Evolutionary conservation across 345 rosid genomes (phyloP), one percentile per base, ranked within the genome.

Genomic region (Lumnitzera racemosa): DNA sequence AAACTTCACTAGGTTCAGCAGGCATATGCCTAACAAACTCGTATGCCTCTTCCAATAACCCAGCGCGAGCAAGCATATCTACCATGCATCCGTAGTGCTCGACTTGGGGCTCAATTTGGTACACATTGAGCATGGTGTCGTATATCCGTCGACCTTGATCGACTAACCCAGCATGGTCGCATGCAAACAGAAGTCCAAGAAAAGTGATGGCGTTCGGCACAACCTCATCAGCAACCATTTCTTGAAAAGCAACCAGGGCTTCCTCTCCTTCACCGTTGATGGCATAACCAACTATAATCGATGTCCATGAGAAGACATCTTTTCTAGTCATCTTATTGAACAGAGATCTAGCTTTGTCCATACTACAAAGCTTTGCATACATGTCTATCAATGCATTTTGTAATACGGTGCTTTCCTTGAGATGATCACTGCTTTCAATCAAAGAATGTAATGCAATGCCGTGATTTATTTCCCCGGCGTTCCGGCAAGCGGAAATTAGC

Each of bases 81-180:
- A 72, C 67, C 64, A 72, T 58, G 47, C 75, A 72, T 14, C 75
- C 75, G 49, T 23, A 67, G 25, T 72, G 75, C 67, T 66, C 75
- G 15, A 62, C 53, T 51, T 11, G 24, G 3, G 71, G 71, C 59
- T 62, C 53, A 57, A 72, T 58, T 50, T 57, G 58, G 53, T 62
- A 61, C 46, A 16, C 49, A 4, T 13, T 49, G 54, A 25, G 14
- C 75, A 72, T 66, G 6, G 47, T 58, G 15, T 62, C 55, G 17
- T 57, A 62, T 52, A 67, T 36, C 27, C 51, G 36, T 55, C 56
- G 56, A 14, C 75, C 75, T 48, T n/a, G 60, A 5, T 72, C 68
- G 20, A 72, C 68, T 59, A 66, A 48, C 20, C 75, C 71, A n/a
- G 75, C 59, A 57, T 72, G 71, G 20, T 49, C 62, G 31, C 71